Base-by-base conservation (phyloP, 345 rosid genomes). In the Lepidium sativum region DNA sequence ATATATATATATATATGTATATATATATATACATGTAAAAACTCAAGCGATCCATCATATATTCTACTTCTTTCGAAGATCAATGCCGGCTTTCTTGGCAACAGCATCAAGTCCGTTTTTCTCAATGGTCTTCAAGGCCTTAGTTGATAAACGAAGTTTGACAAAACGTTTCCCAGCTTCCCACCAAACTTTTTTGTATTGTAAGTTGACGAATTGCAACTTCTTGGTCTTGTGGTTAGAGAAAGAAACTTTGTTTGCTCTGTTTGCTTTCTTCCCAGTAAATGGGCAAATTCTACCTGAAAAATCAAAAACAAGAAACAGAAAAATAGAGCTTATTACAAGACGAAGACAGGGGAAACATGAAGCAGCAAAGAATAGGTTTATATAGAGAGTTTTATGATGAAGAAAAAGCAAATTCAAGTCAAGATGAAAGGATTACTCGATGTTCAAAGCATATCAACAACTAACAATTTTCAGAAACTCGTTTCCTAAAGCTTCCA, bases 201-300 rank as follows among this genome's bases (percentile, higher is more conserved):
- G 99, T 54, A 94, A 72, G 70, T 94, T 94, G 44, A 94, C 99
- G 74, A 84, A 86, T 77, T 90, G 97, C 80, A 81, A 60, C 81
- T 78, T 90, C 80, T 78, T 94, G 2, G 99, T 87, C 95, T 84
- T 94, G 86, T 90, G 95, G 84, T 90, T 94, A 1, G 99, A 94
- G 77, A 94, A 94, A 11, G 99, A 84, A 9, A 94, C 97, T 71
- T 78, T 79, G 86, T 88, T 89, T 1, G 92, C 97, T 81, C 59
- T 89, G 85, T 89, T 94, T 11, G 99, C 78, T 58, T 81, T 94
- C 87, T 90, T 90, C 50, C 99, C 97, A 0, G 99, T 94, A 51
- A 94, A 84, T 12, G 96, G 97, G 14, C 99, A 94, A 4, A 90
- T 73, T 63, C 99, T 82, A 8, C 97, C 99, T 94, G 82, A 29